Percentiles rank a stretch among this genome's conserved stretches.
These are phyloP conservation scores for Chaetothyriales sp. DNA, from an alignment of 2,329 filamentous ascomycete genomes.

Conservation along the genomic window DNA sequence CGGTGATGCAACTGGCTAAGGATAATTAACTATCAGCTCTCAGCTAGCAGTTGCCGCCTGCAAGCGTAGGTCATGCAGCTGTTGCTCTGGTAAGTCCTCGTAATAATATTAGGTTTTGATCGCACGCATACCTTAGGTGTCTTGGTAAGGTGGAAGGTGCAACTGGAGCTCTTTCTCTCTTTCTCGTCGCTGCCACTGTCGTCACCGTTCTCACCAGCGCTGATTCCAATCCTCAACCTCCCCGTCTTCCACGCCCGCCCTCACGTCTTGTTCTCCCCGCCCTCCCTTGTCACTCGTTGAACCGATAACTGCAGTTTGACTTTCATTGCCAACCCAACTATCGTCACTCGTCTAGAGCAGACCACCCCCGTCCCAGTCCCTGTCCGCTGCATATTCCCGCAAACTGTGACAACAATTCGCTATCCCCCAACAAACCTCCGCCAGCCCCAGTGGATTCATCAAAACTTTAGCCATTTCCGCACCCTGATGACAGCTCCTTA, in stretches of 20 bases:
- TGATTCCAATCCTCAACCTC: not conserved
- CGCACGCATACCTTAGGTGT: no score
- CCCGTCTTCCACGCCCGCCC: not conserved
- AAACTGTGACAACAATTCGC: not conserved
- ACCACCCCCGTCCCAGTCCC: not conserved
- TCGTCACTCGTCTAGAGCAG: not conserved
- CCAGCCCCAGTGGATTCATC: not conserved
- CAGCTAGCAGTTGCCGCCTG: not conserved
- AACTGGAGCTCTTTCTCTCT: constrained; percentile 4
- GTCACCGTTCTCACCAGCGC: constrained; percentile 1
- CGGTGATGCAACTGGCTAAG: constrained; percentile 1
- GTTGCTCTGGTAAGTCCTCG: not conserved
- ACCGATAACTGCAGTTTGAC: not conserved
- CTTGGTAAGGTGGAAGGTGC: not conserved
- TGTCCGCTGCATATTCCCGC: not conserved
- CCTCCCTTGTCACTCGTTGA: not conserved
- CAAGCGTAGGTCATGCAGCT: not conserved
- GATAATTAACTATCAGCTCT: not conserved
- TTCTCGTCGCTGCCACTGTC: constrained; percentile 5
- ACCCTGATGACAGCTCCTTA: not conserved
- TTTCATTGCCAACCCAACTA: not conserved
- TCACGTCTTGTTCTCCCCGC: not conserved
- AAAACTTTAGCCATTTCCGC: not conserved
- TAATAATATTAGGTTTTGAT: no score
- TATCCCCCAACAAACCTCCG: not conserved